These are phyloP conservation scores for Pseudovirgaria hyperparasitica DNA, from an alignment of 2,329 filamentous ascomycete species.

Conservation along the genomic window DNA sequence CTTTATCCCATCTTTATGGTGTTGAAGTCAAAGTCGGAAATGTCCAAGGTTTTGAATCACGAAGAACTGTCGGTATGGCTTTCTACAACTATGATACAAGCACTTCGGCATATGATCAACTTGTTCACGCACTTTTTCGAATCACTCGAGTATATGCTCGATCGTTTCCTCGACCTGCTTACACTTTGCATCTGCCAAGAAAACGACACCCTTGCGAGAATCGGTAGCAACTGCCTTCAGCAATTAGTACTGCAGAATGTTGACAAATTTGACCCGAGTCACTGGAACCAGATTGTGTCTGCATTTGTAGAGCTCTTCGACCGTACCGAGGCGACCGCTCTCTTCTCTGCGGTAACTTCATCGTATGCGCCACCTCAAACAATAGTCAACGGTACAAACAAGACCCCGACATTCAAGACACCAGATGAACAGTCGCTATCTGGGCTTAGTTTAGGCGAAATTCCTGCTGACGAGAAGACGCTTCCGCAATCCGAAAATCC, in stretches of 20 bases:
- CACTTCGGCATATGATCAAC: conserved; percentile 93
- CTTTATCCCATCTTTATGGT: conserved; percentile 99
- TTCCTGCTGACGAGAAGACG: conserved; percentile 13
- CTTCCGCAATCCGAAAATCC: conserved; percentile 21
- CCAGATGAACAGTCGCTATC: conserved; percentile 17
- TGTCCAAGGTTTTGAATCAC: conserved; percentile 88
- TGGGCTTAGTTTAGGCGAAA: conserved; percentile 17
- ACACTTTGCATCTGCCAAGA: conserved; percentile 97
- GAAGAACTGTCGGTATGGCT: conserved; percentile 98
- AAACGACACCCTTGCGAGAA: conserved; percentile 94
- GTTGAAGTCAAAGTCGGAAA: conserved; percentile 86
- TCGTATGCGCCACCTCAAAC: conserved; percentile 30
- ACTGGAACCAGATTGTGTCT: conserved; percentile 91
- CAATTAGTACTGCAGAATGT: conserved; percentile 96
- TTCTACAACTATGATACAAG: conserved; percentile 98
- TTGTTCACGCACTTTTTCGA: conserved; percentile 99
- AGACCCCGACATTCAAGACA: conserved; percentile 33
- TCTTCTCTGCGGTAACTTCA: conserved; percentile 71
- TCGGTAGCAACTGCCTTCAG: conserved; percentile 95
- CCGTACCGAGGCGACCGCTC: conserved; percentile 82
- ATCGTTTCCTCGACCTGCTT: conserved; percentile 88
- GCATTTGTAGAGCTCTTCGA: conserved; percentile 95
- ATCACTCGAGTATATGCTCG: conserved; percentile 91
- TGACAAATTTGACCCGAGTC: conserved; percentile 69
- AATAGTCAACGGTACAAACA: conserved; percentile 34